These are phyloP conservation scores for Gaertneriomyces semiglobifer DNA, from an alignment of 192 early-diverging fungal genomes.

Conservation along the genomic window DNA sequence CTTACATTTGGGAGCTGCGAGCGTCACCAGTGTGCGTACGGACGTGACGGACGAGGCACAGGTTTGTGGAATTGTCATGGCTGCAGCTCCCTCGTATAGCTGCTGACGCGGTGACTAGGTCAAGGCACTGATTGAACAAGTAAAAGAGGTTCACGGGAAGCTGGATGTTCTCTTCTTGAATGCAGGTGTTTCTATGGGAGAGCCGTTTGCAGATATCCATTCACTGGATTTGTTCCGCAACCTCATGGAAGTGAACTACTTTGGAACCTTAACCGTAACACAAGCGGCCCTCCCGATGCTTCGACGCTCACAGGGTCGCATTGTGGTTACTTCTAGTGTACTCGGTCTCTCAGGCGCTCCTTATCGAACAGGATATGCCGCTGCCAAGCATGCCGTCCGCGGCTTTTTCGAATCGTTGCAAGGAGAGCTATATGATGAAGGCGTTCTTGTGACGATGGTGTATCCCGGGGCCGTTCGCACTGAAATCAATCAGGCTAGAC, in stretches of 20 bases:
- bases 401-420: conserved; percentile 78
- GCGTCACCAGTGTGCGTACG: conserved; percentile 12
- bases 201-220: conserved; percentile 39
- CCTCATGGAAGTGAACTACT: conserved; percentile 29
- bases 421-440: conserved; percentile 57
- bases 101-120: too few relatives aligned
- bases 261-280: conserved; percentile 25
- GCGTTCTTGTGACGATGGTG: conserved; percentile 58
- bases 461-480: conserved; percentile 75
- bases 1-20: background rate
- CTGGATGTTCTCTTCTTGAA: conserved; percentile 71
- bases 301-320: conserved; percentile 31
- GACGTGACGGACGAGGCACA: conserved; percentile 58
- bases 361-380: conserved; percentile 61
- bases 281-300: conserved; percentile 34
- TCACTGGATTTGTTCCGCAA: conserved; percentile 25
- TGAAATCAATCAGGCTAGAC: conserved; percentile 36
- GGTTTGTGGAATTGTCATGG: background rate
- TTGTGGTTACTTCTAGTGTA: conserved; percentile 71
- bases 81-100: too few relatives aligned
- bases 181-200: conserved; percentile 66
- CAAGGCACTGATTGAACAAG: too few relatives aligned
- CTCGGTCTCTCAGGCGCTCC: conserved; percentile 69
- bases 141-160: background rate
- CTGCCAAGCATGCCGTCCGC: conserved; percentile 74